These are phyloP conservation scores for Mitragyna speciosa DNA, from an alignment of 257 asterid genomes.

Conservation along the genomic window DNA sequence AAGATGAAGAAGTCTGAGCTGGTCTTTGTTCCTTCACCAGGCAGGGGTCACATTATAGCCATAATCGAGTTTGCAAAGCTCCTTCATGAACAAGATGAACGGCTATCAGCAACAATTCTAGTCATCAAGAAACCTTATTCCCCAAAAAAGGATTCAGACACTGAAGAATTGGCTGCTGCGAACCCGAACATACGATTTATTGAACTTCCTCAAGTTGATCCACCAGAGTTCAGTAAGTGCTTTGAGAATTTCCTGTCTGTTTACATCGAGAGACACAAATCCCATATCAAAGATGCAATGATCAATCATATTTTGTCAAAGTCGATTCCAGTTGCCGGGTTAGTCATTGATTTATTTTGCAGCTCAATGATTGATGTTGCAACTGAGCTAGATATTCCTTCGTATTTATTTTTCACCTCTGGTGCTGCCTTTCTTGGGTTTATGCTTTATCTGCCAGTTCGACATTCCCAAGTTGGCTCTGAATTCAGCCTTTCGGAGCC, in stretches of 20 bases:
- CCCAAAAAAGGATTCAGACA: neutral
- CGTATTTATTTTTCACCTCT: constrained; percentile 6
- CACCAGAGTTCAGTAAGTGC: neutral
- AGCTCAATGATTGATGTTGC: constrained; percentile 17
- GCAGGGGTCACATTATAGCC: constrained; percentile 2
- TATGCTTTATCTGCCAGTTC: constrained; percentile 13
- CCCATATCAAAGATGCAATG: constrained; percentile 6
- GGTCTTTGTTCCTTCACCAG: constrained; percentile 19
- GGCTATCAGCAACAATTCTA: constrained; percentile 3
- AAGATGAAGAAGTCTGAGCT: constrained; percentile 12
- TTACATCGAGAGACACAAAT: neutral
- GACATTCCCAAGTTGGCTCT: neutral
- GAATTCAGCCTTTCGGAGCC: constrained; percentile 7
- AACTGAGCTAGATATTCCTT: constrained; percentile 7
- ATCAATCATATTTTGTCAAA: neutral
- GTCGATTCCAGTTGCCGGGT: neutral
- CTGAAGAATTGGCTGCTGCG: constrained; percentile 1
- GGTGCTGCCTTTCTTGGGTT: constrained; percentile 16
- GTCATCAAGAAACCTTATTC: neutral
- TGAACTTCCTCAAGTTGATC: constrained; percentile 4
- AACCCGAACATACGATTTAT: constrained; percentile 6
- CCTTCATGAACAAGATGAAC: neutral
- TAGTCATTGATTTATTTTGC: constrained; percentile 13
- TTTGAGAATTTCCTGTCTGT: neutral
- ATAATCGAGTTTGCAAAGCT: constrained; percentile 10